Percentiles rank a stretch among this genome's conserved stretches.
phyloP scores from a whole-genome alignment of 2,329 filamentous ascomycete species.

The Aspergillus cejpii region DNA sequence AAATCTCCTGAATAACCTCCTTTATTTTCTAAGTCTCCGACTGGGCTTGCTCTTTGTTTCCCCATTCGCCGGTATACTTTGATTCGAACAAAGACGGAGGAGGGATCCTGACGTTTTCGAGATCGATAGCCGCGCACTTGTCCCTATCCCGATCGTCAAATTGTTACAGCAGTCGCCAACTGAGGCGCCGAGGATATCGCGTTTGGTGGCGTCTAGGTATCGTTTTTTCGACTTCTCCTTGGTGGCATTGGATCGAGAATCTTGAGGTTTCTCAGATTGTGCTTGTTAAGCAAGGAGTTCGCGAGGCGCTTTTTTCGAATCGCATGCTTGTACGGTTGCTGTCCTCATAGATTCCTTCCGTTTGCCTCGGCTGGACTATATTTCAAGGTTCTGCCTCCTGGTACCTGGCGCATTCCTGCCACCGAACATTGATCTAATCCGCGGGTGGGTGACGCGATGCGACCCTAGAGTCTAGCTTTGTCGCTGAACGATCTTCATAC shows the following conservation, averaged over 20 bases:
- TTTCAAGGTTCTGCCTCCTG: constrained; percentile 1
- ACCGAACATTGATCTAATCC: neutral
- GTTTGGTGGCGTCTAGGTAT: constrained; percentile 31
- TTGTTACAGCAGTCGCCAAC: neutral
- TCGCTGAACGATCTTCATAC: constrained; percentile 11
- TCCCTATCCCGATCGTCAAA: neutral
- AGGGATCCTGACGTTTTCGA: constrained; percentile 3
- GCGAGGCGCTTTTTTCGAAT: constrained; percentile 12
- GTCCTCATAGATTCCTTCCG: neutral
- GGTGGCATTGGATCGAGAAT: constrained; percentile 2
- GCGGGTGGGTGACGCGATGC: constrained; percentile 31
- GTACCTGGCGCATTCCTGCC: constrained; percentile 2
- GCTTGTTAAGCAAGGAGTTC: constrained; percentile 20
- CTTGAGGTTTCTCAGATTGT: constrained; percentile 5
- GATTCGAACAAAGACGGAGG: constrained; percentile 3
- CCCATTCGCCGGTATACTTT: neutral
- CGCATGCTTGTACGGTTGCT: constrained; percentile 10
- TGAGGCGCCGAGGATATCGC: neutral
- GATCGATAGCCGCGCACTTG: constrained; percentile 10
- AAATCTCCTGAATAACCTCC: constrained; percentile 1
- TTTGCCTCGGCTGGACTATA: constrained; percentile 3
- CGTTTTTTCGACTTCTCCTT: constrained; percentile 32
- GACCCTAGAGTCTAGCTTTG: constrained; percentile 28
- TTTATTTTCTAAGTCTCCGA: neutral
- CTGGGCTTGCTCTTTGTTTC: neutral